Base-by-base conservation (phyloP, 2,329 filamentous ascomycete genomes). In the Calonectria pseudoreteaudii region DNA sequence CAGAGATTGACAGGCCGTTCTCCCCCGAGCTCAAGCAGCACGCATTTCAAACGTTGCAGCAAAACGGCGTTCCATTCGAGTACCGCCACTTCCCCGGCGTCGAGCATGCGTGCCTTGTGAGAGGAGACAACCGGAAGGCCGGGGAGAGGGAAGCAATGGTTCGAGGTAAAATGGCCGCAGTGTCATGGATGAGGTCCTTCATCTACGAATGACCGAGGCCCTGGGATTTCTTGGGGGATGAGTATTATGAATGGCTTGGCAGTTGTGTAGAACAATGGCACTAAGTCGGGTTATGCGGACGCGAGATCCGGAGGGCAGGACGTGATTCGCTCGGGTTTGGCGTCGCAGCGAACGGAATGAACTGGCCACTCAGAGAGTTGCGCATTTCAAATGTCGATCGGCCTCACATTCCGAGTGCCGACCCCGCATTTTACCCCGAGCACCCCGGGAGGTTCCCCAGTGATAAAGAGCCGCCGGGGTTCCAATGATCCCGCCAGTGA, bases 41-140 rank as follows among this genome's bases (percentile, higher is more conserved):
- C 72, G 81, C 81, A 2, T 85, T 86, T 74, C 74, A 83, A 68
- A 83, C 79, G 3, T 66, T 89, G 47, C 82, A 80, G n/a, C 78
- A 74, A 26, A 66, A 82, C 11, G 82, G 81, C 0, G 69, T 88
- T 11, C 75, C 81, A 1, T 89, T 85, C 70, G 85, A 87, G 66
- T 89, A 88, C 78, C 84, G 86, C 74, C 83, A 88, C 76, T 89
- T 88, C 66, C 85, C 87, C 0, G 86, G 85, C 0, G 79, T 89
- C 10, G 80, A 77, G 53, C 88, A 90, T 81, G 83, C 80, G 3
- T 89, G 85, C 76, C 76, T 85, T 18, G 77, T 82, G 0, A 81
- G 86, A 60, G 86, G 86, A 1, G 81, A 88, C 79, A 74, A 75
- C 62, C 79, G 78, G 16, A 82, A 83, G 31, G 58, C 78, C 2